A percentile compares a stretch with the other conserved stretches of the same genome.
Conservation (phyloP, 192 early-diverging fungal species). For the Globomyces pollinis-pini region DNA sequence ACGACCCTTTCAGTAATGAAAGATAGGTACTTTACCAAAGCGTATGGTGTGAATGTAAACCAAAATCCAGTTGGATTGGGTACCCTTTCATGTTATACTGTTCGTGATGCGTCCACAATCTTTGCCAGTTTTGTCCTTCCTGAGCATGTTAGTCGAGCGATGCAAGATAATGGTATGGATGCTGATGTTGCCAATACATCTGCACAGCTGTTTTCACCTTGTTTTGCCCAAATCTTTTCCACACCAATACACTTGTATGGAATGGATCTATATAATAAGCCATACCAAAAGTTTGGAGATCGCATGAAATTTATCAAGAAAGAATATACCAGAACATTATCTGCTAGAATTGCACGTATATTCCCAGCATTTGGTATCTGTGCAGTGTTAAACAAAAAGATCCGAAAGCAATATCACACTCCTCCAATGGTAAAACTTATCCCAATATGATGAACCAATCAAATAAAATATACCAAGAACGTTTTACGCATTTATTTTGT, state of each 20-base stretch:
- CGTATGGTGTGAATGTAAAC: constrained; percentile 28
- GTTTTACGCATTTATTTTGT: no score
- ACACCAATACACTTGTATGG: constrained; percentile 37
- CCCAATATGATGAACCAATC: no score
- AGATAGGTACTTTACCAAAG: constrained; percentile 30
- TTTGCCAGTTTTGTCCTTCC: constrained; percentile 41
- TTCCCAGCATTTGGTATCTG: constrained; percentile 43
- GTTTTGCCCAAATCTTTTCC: constrained; percentile 32
- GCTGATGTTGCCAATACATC: constrained; percentile 10
- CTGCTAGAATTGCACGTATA: constrained; percentile 19
- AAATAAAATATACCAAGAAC: no score
- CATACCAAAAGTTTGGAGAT: constrained; percentile 1
- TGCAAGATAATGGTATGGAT: constrained; percentile 8
- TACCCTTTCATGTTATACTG: constrained; percentile 22
- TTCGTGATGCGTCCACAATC: constrained; percentile 35
- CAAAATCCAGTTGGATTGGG: constrained; percentile 25
- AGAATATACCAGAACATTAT: constrained; percentile 17
- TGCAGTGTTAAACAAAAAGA: constrained; percentile 32
- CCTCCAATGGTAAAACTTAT: no score
- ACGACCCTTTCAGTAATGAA: constrained; percentile 31
- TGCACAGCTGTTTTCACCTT: constrained; percentile 34
- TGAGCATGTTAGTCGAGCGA: constrained; percentile 12
- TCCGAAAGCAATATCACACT: no score
- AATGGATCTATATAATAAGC: constrained; percentile 39
- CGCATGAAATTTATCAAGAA: constrained; percentile 14